Base-by-base conservation (phyloP, 495 filamentous ascomycete genomes). In the Penicillium taxi region DNA sequence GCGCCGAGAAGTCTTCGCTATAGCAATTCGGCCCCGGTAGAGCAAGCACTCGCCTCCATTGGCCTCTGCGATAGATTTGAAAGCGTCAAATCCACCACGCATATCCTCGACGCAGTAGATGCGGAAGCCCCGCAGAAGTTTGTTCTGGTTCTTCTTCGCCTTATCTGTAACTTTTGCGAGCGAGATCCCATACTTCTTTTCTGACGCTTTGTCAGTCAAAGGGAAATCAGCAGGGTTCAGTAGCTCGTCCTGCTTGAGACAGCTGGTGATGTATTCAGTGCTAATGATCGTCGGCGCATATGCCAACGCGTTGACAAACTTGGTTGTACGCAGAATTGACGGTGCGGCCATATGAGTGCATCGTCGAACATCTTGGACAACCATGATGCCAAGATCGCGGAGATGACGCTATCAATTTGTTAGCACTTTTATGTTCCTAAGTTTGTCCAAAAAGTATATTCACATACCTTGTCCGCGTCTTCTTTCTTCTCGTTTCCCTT, bases 331-430 rank as follows among this genome's bases (percentile, higher is more conserved):
- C 11, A 94, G 73, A 42, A 96, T 75, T 6, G 73, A 67, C 1
- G 91, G 91, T 2, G 91, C 90, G 9, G 87, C 87, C 9, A 99
- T 75, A 57, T 96, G 82, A 38, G 85, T 82, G 60, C 81, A 91
- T 26, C 71, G 69, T n/a, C 67, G 66, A 7, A 76, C 74, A 44
- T 94, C 82, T 48, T 79, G 69, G 16, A 84, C 79, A 1, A 94
- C 74, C 49, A 79, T 66, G 36, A 99, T 83, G 18, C 93, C 93
- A 13, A 96, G 64, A 3, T 81, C 75, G 47, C 88, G 81, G 35
- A 98, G 70, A 59, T 83, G 81, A 61, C 73, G 81, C 86, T 95
- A 48, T 50, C 13, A 32, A 28, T 18, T 11, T 28, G 46, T 67
- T 36, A 64, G 56, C 15, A 30, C 29, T 19, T n/a, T 20, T 37